Conservation (phyloP, 768 basidiomycete species). For the Mycena metata region DNA sequence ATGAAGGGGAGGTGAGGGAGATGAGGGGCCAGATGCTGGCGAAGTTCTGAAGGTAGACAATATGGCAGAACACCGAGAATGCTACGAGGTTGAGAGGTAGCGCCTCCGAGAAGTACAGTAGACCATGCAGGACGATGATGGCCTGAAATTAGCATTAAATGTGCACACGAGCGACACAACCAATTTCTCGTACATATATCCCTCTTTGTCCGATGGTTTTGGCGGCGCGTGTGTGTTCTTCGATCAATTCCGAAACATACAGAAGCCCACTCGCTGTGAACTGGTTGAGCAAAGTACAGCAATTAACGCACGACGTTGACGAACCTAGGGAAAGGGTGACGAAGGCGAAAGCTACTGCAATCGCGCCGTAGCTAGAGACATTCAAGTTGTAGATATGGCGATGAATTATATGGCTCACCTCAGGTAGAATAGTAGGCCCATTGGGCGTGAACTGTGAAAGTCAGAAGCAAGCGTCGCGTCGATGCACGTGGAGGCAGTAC, state of each 20-base stretch:
- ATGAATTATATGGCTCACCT: conserved; percentile 58
- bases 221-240: conserved; percentile 89
- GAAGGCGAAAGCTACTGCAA: conserved; percentile 85
- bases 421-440: conserved; percentile 72
- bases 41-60: conserved; percentile 95
- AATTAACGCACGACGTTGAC: conserved; percentile 39
- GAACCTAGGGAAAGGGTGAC: conserved; percentile 92
- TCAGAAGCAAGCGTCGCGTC: conserved; percentile 6
- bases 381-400: background rate
- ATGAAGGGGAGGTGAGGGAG: conserved; percentile 86
- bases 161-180: conserved; percentile 8
- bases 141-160: conserved; percentile 59
- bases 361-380: conserved; percentile 75
- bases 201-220: conserved; percentile 86
- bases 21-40: conserved; percentile 92
- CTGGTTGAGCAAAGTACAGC: background rate
- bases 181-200: conserved; percentile 81
- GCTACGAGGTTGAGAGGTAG: conserved; percentile 79
- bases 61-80: conserved; percentile 88
- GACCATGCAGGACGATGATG: conserved; percentile 81
- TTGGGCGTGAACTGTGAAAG: conserved; percentile 38
- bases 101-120: conserved; percentile 84
- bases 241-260: conserved; percentile 95
- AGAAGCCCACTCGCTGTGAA: conserved; percentile 88
- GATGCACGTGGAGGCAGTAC: background rate